Evolutionary conservation across 75 land plant genomes (phyloP), one percentile per base, ranked within the genome.

Genomic region (Pinus taeda): DNA sequence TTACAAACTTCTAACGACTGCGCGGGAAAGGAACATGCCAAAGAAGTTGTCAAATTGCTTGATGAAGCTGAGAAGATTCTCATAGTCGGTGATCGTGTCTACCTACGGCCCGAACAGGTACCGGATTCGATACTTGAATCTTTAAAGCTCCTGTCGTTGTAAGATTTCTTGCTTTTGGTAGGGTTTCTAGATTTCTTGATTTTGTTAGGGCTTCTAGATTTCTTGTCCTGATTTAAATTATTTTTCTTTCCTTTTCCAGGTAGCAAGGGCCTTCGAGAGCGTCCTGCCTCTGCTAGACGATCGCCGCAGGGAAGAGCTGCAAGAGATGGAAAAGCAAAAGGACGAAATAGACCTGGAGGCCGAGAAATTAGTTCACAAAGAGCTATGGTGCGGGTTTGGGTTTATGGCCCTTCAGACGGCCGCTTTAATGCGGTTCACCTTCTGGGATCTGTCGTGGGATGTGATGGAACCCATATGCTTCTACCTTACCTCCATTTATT

Each of bases 381-480:
- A 86, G 53, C 78, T 90, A 24, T 88, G 93, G 91, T 6, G 61
- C 7, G 95, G 93, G 18, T 83, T 90, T 18, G 83, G 79, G 4
- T 78, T 53, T 59, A 71, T 93, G 8, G 77, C 84, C 14, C 71
- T 79, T 45, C 91, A 90, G 74, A 85, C 93, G n/a, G 73, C 77
- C 15, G 74, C 74, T 13, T 86, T 90, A 77, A 82, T 88, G 83
- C 82, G 95, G 78, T 85, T 91, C 29, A 90, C 95, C 12, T 93
- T 90, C 71, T 90, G 93, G 95, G 95, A 90, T 37, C 82, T 93
- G 3, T 83, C 93, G 14, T 93, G 95, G 95, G 95, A 93, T 59
- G 93, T 93, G n/a, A 90, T 93, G 95, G 95, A 93, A 77, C 93
- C 95, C 14, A 80, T 93, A 0, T 90, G 94, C 36, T 93, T 88